Conservation (phyloP, 1,139 yeast genomes). For the Candida dubliniensis region DNA sequence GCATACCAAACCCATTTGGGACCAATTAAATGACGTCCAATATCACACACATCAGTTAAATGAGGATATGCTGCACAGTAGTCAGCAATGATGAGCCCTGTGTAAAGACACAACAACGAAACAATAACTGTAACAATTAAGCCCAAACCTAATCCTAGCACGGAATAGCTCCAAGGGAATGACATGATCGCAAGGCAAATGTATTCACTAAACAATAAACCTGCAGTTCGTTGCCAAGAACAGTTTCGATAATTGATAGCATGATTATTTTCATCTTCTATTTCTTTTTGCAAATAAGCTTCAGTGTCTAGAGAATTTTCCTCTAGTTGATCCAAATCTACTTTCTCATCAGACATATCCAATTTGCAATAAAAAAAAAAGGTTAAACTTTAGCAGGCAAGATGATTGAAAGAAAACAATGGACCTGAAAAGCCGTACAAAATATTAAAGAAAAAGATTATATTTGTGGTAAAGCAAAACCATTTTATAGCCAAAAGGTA, state of each 20-base stretch:
- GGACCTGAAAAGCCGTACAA: too few species aligned
- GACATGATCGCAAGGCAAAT: constrained; percentile 64
- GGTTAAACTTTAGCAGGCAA: not conserved
- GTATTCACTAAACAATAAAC: constrained; percentile 58
- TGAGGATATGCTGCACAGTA: constrained; percentile 56
- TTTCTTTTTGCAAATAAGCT: constrained; percentile 11
- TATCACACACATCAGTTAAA: constrained; percentile 54
- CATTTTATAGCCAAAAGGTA: too few species aligned
- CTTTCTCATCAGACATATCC: not conserved
- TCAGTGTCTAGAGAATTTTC: constrained; percentile 11
- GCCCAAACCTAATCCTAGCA: constrained; percentile 59
- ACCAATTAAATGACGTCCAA: constrained; percentile 59
- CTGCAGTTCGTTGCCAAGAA: constrained; percentile 60
- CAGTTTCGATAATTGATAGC: constrained; percentile 51
- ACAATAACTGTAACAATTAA: constrained; percentile 53
- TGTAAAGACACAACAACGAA: constrained; percentile 51
- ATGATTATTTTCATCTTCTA: constrained; percentile 11
- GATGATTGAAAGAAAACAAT: too few species aligned
- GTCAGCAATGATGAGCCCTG: constrained; percentile 54
- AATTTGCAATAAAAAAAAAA: not conserved
- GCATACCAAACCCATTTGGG: constrained; percentile 55
- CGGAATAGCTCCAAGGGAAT: constrained; percentile 65
- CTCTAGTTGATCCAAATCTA: not conserved
- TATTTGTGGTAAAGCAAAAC: too few species aligned
- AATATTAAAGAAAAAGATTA: too few species aligned